Evolutionary conservation across 176 grass and related monocot species (phyloP), one percentile per base, ranked within the genome.

Genomic region (Juncus effusus): DNA sequence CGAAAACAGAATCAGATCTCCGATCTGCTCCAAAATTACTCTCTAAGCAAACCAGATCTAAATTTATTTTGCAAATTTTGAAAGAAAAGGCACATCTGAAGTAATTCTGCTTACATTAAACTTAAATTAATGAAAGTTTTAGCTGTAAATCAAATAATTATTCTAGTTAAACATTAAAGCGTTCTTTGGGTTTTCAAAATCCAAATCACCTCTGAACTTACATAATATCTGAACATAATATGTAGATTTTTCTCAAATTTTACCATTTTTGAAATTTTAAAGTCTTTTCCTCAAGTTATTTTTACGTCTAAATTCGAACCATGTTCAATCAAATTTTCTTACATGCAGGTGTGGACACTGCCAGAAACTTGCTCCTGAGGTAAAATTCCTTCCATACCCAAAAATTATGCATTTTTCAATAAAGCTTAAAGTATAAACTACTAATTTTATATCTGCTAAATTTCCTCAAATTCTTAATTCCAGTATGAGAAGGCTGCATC

Each of bases 401-500:
- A 36, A 72, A 42, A 45, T 35, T 42, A 8, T 10, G 13, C 56
- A 39, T 51, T 67, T 9, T 12, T 6, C 50, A 52, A 16, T 51
- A 59, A 44, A 58, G 38, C 47, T 42, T 42, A 12, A 59, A 71
- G 40, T 71, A 71, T 58, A 11, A 5, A 54, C 12, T 8, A 72
- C 62, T 36, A 5, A 39, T 38, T 47, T 60, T 7, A 7, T 57
- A 39, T 40, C 13, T 42, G 8, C 38, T 69, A 10, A 51, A 44
- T 51, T 19, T 77, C 0, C 16, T 2, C 54, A 2, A 58, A 37
- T 69, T 19, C 6, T 4, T 36, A 72, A n/a, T 86, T 62, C 66
- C 78, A 97, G 94, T 99, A 99, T 73, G 94, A 99, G 82, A 99
- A 86, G 50, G 94, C 94, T 16, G 94, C 94, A 36, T 67, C 80